These are phyloP conservation scores for Sclerospora graminicola DNA, from an alignment of 352 stramenopile species.

Conservation along the genomic window DNA sequence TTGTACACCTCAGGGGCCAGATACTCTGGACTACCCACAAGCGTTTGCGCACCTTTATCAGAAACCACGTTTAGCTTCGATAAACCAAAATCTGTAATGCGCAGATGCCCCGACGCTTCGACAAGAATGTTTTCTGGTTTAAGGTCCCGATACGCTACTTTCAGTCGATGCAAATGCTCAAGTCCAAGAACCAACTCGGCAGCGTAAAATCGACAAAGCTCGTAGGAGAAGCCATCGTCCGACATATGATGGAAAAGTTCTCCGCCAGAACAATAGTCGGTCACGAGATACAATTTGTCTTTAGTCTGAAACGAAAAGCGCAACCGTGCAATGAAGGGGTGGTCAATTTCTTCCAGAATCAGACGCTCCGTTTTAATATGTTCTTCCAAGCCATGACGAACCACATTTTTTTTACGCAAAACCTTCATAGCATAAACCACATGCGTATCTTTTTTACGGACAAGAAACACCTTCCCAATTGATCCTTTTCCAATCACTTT, in stretches of 20 bases:
- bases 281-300: constrained; percentile 84
- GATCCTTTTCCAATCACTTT: constrained; percentile 73
- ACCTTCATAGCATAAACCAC: constrained; percentile 97
- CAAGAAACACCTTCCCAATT: constrained; percentile 87
- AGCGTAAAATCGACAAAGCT: constrained; percentile 89
- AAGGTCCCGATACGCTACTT: constrained; percentile 95
- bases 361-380: constrained; percentile 95
- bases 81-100: constrained; percentile 95
- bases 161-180: constrained; percentile 90
- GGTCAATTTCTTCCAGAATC: constrained; percentile 95
- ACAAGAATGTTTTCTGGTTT: constrained; percentile 95
- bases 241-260: constrained; percentile 98
- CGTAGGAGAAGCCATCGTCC: constrained; percentile 66
- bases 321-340: constrained; percentile 97
- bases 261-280: constrained; percentile 87
- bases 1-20: constrained; percentile 79
- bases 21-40: constrained; percentile 85
- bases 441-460: constrained; percentile 80
- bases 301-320: constrained; percentile 96
- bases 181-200: constrained; percentile 93
- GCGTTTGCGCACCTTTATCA: constrained; percentile 52
- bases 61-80: constrained; percentile 71
- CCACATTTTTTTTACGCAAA: constrained; percentile 92
- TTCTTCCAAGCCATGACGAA: constrained; percentile 89
- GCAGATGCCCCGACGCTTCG: constrained; percentile 87